These are phyloP conservation scores for Pseudisothecium myosuroides DNA, from an alignment of 225 moss, liverwort and hornwort species.

Conservation along the genomic window DNA sequence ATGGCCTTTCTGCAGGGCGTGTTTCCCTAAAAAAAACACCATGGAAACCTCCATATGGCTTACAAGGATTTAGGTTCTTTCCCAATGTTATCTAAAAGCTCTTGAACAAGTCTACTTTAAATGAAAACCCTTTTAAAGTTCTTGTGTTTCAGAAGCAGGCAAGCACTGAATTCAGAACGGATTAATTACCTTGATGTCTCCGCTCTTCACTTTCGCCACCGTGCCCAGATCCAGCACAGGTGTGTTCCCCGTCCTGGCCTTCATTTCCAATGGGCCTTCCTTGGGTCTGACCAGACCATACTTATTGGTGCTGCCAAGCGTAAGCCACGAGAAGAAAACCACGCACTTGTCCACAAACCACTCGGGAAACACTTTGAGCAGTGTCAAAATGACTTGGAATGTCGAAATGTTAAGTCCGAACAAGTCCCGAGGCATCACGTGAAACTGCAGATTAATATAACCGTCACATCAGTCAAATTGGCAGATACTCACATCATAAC, in stretches of 20 bases:
- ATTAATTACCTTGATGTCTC: conserved; percentile 49
- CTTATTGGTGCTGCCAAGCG: conserved; percentile 40
- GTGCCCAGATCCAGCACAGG: conserved; percentile 81
- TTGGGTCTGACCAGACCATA: conserved; percentile 48
- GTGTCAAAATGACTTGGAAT: conserved; percentile 33
- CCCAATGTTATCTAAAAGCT: background rate
- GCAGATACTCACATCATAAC: background rate
- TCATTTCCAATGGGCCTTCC: conserved; percentile 64
- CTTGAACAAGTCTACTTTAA: background rate
- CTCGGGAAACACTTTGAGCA: conserved; percentile 52
- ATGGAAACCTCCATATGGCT: background rate
- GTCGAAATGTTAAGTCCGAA: conserved; percentile 49
- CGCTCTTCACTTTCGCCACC: conserved; percentile 50
- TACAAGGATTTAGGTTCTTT: background rate
- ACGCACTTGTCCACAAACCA: conserved; percentile 65
- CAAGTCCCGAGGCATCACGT: conserved; percentile 76
- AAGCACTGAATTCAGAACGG: too few species aligned
- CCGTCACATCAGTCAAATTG: too few species aligned
- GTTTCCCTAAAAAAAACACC: background rate
- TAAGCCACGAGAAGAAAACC: conserved; percentile 47
- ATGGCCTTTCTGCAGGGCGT: background rate
- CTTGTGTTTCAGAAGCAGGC: background rate
- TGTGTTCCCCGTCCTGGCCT: conserved; percentile 48
- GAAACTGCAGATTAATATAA: conserved; percentile 19
- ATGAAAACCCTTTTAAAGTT: too few species aligned